Evolutionary conservation across 441 rosid genomes (phyloP).

Genomic region (Populus hybrid): DNA sequence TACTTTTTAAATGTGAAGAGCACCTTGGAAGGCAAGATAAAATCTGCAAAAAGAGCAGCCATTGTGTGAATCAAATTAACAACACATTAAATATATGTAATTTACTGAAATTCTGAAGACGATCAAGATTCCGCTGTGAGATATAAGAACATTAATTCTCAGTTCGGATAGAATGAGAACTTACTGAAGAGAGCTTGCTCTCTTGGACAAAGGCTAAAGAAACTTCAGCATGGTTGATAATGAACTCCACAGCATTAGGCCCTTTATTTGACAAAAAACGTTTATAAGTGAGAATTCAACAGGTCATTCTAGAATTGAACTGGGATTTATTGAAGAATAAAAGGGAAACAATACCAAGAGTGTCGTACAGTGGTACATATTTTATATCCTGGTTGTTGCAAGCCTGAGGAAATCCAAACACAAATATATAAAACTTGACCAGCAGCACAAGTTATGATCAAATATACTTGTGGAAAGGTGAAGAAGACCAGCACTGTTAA

Average conservation of each 20-base stretch:
- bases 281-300: not conserved
- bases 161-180: conserved; percentile 8
- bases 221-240: conserved; percentile 87
- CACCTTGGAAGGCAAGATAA: conserved; percentile 63
- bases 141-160: conserved; percentile 61
- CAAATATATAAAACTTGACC: no score
- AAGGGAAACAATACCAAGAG: no score
- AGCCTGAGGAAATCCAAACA: no score
- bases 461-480: no score
- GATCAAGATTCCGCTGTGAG: conserved; percentile 80
- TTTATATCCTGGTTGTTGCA: no score
- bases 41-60: conserved; percentile 40
- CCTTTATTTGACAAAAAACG: conserved; percentile 34
- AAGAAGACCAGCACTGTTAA: no score
- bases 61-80: not conserved
- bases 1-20: conserved; percentile 63
- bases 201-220: conserved; percentile 75
- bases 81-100: not conserved
- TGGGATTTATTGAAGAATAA: no score
- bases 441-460: no score
- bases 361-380: no score
- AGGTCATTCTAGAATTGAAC: not conserved
- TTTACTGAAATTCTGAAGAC: not conserved
- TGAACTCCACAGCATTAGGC: conserved; percentile 85
- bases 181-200: conserved; percentile 67